These are phyloP conservation scores for Guadua angustifolia DNA, from an alignment of 176 grass and related monocot genomes.

Conservation along the genomic window DNA sequence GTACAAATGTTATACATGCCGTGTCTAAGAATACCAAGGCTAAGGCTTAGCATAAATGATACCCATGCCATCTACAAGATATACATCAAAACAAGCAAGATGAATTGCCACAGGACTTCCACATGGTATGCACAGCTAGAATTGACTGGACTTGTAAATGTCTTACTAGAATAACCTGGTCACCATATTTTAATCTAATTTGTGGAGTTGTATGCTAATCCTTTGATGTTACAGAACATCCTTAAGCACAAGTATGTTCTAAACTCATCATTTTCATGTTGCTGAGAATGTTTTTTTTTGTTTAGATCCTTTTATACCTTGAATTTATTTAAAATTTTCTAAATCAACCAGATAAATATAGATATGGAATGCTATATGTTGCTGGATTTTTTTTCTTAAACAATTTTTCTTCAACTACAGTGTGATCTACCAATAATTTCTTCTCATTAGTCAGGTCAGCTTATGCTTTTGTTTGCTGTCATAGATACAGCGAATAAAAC, in stretches of 20 bases:
- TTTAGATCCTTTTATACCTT: background rate
- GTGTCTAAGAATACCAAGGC: too few relatives aligned
- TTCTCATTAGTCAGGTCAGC: slow-evolving; percentile 28
- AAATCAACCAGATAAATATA: slow-evolving; percentile 1
- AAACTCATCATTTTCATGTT: background rate
- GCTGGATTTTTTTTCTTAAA: slow-evolving; percentile 27
- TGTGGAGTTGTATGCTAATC: slow-evolving; percentile 7
- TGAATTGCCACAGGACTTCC: too few relatives aligned
- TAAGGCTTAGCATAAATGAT: too few relatives aligned
- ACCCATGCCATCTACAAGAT: too few relatives aligned
- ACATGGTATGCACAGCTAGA: too few relatives aligned
- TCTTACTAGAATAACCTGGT: too few relatives aligned
- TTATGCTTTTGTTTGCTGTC: slow-evolving; percentile 39
- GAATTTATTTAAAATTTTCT: background rate
- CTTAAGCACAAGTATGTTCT: slow-evolving; percentile 18
- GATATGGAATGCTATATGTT: background rate
- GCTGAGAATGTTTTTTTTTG: background rate
- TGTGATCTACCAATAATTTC: slow-evolving; percentile 7
- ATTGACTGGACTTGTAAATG: too few relatives aligned
- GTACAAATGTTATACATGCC: too few relatives aligned
- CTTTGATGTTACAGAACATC: slow-evolving; percentile 17
- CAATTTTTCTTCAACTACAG: slow-evolving; percentile 13
- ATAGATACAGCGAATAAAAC: slow-evolving; percentile 73
- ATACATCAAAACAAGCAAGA: too few relatives aligned
- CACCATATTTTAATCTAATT: too few relatives aligned